Evolutionary conservation across 495 filamentous ascomycete species (phyloP), one percentile per base, ranked within the genome.

Genomic region (Annulohypoxylon moriforme): DNA sequence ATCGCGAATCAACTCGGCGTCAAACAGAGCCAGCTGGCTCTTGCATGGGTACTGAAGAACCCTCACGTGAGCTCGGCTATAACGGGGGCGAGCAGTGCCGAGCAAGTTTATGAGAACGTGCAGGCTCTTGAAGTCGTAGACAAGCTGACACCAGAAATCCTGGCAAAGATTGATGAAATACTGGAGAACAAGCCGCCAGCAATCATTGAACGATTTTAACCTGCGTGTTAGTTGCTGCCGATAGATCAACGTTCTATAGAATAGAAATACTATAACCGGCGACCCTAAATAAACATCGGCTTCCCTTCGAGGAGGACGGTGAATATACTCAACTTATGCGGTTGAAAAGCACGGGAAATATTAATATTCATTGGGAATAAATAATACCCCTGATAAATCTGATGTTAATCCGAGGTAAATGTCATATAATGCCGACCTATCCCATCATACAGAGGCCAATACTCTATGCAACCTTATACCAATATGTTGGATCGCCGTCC

Each of bases 11-110:
- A 87, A 70, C 81, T 95, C 25, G 89, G 88, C 10, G 80, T 91
- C 61, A 88, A 85, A 55, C 85, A 88, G 69, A 87, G 89, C 27
- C 86, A 88, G 67, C 81, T 96, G 63, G 90, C 92, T 0, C 81
- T 94, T 47, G 93, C 92, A 8, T 96, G 92, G 93, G 88, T 92
- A 64, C 79, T 94, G 57, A 91, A 89, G 80, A 95, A 96, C 75
- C 85, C 86, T 25, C 86, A 92, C 64, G 87, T 96, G 64, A 89
- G 86, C 47, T 89, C 86, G 3, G 90, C 92, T 68, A 94, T 96
- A 79, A 93, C 89, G 1, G 93, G 92, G 16, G 93, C 93, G 1
- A 92, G 89, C 69, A 83, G 84, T 52, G 83, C 88, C 11, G 87
- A 90, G 80, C 92, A 96, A 81, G 85, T 96, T 14, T 86, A 86